Evolutionary conservation across 768 basidiomycete species (phyloP), one percentile per base, ranked within the genome.

Genomic region (Cystobasidium tubakii): DNA sequence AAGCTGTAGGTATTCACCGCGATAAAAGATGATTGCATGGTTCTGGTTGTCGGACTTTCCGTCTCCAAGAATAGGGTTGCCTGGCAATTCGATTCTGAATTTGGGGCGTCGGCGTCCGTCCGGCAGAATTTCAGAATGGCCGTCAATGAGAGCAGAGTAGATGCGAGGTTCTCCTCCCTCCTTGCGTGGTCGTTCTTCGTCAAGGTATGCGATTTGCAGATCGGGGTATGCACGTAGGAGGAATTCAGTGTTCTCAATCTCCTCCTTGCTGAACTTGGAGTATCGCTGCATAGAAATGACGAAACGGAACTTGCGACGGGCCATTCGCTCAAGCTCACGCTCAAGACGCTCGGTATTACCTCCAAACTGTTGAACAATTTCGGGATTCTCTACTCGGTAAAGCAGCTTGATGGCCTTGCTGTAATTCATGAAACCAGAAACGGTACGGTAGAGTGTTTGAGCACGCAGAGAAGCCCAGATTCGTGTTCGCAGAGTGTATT

Each of bases 401-500:
- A 99, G 86, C 42, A 99, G 84, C 81, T 99, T 99, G 87, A 99
- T 98, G 15, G 96, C 96, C 84, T 99, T 99, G 77, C 91, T 88
- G 82, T 99, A 98, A 83, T 99, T 99, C 96, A 98, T 98, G 91
- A 99, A 97, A 65, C 96, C 96, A 42, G 96, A 97, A 21, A 99
- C 95, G 17, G 96, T 99, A 77, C 96, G 88, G 81, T 99, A 98
- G 23, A 99, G 87, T 1, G 96, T 99, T 84, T 99, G 96, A 21
- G 96, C 96, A 67, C 96, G 91, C 10, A 99, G 87, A 4, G 95
- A 97, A 10, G 96, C 94, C 96, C 96, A 99, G 79, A 99, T 99
- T 80, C 96, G 89, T 9, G 96, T 99, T 74, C 96, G 92, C 17
- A 99, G 86, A 1, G 96, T 99, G 81, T 94, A 99, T 81, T 99